Percentiles rank a stretch among this genome's conserved stretches.
These are phyloP conservation scores for Aurifilum marmelostoma DNA, from an alignment of 2,329 filamentous ascomycete genomes.

Conservation along the genomic window DNA sequence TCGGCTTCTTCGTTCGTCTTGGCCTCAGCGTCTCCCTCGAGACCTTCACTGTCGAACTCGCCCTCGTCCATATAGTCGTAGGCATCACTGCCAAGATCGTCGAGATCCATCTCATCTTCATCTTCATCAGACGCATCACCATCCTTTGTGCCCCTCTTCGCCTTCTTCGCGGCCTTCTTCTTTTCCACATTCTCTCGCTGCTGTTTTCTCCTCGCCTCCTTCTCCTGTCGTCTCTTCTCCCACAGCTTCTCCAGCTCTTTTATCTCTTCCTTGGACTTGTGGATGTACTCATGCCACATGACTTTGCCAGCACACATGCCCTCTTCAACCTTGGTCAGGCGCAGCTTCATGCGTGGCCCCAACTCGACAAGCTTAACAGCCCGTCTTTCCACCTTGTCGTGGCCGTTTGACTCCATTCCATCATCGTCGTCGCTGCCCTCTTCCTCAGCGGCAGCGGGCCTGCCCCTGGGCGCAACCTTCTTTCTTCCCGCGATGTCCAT, in stretches of 20 bases:
- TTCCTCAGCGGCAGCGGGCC: constrained; percentile 49
- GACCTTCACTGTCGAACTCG: constrained; percentile 55
- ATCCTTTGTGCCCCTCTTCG: constrained; percentile 41
- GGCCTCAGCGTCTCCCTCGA: constrained; percentile 54
- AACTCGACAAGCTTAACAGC: constrained; percentile 92
- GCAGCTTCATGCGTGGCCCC: constrained; percentile 84
- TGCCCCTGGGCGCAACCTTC: constrained; percentile 54
- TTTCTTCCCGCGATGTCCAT: constrained; percentile 68
- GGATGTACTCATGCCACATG: constrained; percentile 96
- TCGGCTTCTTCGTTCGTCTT: constrained; percentile 54
- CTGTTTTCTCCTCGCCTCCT: constrained; percentile 77
- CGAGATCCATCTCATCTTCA: constrained; percentile 40
- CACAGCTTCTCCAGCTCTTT: constrained; percentile 80
- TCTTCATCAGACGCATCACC: constrained; percentile 43
- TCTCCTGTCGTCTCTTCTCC: constrained; percentile 77
- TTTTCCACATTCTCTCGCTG: constrained; percentile 90
- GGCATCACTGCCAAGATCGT: constrained; percentile 43
- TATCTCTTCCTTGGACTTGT: constrained; percentile 79
- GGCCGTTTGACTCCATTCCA: constrained; percentile 38
- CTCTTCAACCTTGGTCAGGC: constrained; percentile 95
- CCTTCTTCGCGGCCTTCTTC: constrained; percentile 63
- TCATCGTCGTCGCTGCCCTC: constrained; percentile 50
- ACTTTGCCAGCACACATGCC: constrained; percentile 86
- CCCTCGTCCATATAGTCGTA: constrained; percentile 48
- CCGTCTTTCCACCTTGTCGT: constrained; percentile 73